Evolutionary conservation across 148 eudicot genomes (phyloP).

Genomic region (Silene conica): DNA sequence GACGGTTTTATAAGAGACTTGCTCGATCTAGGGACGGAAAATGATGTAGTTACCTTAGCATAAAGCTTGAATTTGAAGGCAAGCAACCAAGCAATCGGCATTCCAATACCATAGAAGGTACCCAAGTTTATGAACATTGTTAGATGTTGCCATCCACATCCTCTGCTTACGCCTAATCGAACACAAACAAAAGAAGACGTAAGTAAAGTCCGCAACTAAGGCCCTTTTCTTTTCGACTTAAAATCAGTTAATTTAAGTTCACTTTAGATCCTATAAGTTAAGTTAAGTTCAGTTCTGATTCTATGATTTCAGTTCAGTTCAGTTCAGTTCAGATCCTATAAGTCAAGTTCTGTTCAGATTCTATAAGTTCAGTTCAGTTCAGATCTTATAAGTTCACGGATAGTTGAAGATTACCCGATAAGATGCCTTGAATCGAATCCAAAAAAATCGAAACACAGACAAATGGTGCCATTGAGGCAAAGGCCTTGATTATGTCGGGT

Average conservation of each 20-base stretch:
- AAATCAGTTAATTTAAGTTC: too few species aligned
- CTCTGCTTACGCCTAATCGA: conserved; percentile 72
- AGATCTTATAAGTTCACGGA: too few species aligned
- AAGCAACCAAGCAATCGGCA: conserved; percentile 61
- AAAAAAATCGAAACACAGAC: conserved; percentile 47
- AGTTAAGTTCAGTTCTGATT: too few species aligned
- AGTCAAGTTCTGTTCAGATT: too few species aligned
- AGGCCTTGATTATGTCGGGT: conserved; percentile 37
- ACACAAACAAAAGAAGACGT: background rate
- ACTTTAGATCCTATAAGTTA: too few species aligned
- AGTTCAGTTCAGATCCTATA: too few species aligned
- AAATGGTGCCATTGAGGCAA: conserved; percentile 56
- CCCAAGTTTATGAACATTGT: conserved; percentile 60
- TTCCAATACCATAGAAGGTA: conserved; percentile 61
- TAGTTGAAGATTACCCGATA: conserved; percentile 55
- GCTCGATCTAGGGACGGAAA: background rate
- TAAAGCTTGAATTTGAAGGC: conserved; percentile 52
- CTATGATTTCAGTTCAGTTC: too few species aligned
- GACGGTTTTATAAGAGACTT: too few species aligned
- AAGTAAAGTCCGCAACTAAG: background rate
- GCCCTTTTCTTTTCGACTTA: too few species aligned
- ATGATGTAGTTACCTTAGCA: conserved; percentile 40
- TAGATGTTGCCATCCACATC: conserved; percentile 86
- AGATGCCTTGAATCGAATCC: conserved; percentile 74
- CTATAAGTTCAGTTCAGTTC: too few species aligned